Evolutionary conservation across 2,329 filamentous ascomycete genomes (phyloP), one percentile per base, ranked within the genome.

Genomic region (Penicillium sp.): DNA sequence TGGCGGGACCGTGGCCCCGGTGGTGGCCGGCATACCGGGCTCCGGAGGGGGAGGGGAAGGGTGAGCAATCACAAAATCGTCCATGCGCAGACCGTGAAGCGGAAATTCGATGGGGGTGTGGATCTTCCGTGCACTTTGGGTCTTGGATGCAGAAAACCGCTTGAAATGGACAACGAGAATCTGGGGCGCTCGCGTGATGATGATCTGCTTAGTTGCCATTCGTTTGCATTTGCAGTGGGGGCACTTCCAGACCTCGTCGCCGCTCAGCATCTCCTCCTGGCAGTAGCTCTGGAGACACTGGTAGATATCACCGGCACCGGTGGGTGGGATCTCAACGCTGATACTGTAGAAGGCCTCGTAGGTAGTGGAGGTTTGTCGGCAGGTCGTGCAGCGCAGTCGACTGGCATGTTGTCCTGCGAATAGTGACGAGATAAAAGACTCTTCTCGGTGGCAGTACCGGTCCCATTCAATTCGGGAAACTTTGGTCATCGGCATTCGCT

Each of bases 101-200:
- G 91, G 90, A 71, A 95, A 96, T 11, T 87, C 82, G 50, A 96
- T 85, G 2, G 84, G 84, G 0, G 84, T 88, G 62, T 85, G 84
- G 53, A 89, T 84, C 76, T 96, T 96, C 55, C 81, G 75, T 52
- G 82, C 82, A 54, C 78, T 81, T 58, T 82, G 81, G 16, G 75
- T 81, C 62, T 78, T 81, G 40, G 80, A 81, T 5, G 83, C 82
- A 15, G 81, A 82, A 72, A 88, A 89, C 4, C 87, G 85, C 68
- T 90, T 89, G 73, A 96, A 86, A 61, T 88, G 85, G 19, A 96
- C 78, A 55, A 92, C 89, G 8, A 97, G 80, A 55, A 92, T 85
- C 51, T 90, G 86, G 0, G 93, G 92, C 29, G 92, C 85, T 8
- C 91, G 86, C 9, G 88, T 92, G 57, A 95, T 84, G 47, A 85